These are phyloP conservation scores for Metschnikowia lochheadii DNA, from an alignment of 805 yeast species.

Conservation along the genomic window DNA sequence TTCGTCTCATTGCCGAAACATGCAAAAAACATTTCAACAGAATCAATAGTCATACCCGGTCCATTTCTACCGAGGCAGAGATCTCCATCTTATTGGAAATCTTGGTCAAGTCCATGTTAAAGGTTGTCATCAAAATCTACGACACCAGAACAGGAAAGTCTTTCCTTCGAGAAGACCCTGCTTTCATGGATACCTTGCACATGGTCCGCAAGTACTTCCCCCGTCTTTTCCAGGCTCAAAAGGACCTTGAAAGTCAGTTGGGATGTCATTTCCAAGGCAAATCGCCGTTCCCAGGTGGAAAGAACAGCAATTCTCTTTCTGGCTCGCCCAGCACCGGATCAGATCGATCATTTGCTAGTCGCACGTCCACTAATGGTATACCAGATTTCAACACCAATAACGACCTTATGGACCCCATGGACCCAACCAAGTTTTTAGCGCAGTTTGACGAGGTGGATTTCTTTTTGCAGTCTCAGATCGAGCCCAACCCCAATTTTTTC, in stretches of 20 bases:
- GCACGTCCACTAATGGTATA: background rate
- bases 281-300: constrained; percentile 8
- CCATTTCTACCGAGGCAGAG: constrained; percentile 4
- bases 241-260: constrained; percentile 3
- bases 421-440: background rate
- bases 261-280: constrained; percentile 4
- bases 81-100: constrained; percentile 15
- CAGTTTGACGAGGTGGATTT: constrained; percentile 4
- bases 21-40: constrained; percentile 9
- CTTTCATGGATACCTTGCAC: constrained; percentile 16
- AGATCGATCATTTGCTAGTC: background rate
- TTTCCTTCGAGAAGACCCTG: constrained; percentile 13
- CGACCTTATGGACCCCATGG: background rate
- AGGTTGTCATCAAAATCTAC: constrained; percentile 19
- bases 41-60: constrained; percentile 6
- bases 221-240: constrained; percentile 9
- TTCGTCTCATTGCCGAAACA: constrained; percentile 24
- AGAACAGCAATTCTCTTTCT: background rate
- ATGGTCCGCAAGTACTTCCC: constrained; percentile 15
- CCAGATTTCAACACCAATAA: background rate
- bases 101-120: constrained; percentile 20
- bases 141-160: constrained; percentile 18
- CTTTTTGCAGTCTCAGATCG: background rate
- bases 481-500: background rate
- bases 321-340: constrained; percentile 1